Evolutionary conservation across 352 stramenopile species (phyloP).

Genomic region (Globisporangium takayamanum): DNA sequence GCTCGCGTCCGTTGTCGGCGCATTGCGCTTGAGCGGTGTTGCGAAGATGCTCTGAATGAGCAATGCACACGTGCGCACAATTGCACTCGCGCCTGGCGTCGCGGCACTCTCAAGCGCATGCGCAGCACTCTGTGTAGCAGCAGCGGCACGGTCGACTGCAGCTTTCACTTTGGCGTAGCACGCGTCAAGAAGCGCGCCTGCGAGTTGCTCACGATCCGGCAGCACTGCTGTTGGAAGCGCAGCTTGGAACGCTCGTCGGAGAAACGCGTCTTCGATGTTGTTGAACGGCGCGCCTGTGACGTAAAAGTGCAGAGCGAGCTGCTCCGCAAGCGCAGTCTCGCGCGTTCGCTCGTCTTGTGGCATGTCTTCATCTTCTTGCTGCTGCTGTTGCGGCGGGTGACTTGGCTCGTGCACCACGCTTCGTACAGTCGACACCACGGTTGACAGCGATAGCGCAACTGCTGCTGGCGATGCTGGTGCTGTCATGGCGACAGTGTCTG

Average conservation of each 20-base stretch:
- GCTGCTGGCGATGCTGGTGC: no score
- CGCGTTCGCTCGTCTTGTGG: neutral
- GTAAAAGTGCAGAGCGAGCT: constrained; percentile 27
- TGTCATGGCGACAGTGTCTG: no score
- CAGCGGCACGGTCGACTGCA: neutral
- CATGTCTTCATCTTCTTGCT: neutral
- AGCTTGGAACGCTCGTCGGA: constrained; percentile 13
- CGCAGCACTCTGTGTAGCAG: neutral
- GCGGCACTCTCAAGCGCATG: neutral
- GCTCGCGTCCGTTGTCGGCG: neutral
- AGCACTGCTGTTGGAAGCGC: neutral
- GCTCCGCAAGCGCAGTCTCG: constrained; percentile 1
- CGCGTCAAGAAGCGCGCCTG: constrained; percentile 16
- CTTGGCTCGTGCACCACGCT: no score
- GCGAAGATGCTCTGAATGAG: constrained; percentile 19
- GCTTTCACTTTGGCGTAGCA: constrained; percentile 7
- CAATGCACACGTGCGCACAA: constrained; percentile 5
- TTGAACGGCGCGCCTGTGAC: constrained; percentile 10
- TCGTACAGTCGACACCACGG: neutral
- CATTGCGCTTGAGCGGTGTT: neutral
- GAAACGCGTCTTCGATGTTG: constrained; percentile 11
- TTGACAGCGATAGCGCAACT: no score
- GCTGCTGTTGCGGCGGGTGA: neutral
- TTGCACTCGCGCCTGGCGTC: neutral
- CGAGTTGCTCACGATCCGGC: constrained; percentile 5